These are phyloP conservation scores for Podosphaera aphanis DNA, from an alignment of 2,329 filamentous ascomycete species.

Conservation along the genomic window DNA sequence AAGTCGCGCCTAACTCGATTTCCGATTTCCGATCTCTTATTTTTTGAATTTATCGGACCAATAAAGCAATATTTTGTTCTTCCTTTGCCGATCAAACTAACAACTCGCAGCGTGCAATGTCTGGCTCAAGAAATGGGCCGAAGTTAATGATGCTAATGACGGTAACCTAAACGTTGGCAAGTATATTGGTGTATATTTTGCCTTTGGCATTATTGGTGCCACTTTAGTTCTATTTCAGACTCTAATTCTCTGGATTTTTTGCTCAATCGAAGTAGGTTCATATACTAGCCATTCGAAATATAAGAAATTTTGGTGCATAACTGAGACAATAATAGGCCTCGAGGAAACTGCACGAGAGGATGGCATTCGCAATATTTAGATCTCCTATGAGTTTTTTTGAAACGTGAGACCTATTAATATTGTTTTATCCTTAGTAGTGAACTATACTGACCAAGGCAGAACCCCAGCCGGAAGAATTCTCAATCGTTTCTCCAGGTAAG, in stretches of 20 bases:
- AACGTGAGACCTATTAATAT: slow-evolving; percentile 24
- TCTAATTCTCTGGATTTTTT: slow-evolving; percentile 95
- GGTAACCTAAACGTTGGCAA: slow-evolving; percentile 58
- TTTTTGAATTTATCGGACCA: too few relatives aligned
- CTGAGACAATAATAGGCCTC: slow-evolving; percentile 38
- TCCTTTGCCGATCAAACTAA: slow-evolving; percentile 6
- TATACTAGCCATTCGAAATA: not conserved
- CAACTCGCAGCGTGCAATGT: slow-evolving; percentile 41
- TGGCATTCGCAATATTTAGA: slow-evolving; percentile 92
- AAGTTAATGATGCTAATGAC: slow-evolving; percentile 44
- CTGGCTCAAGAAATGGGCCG: slow-evolving; percentile 88
- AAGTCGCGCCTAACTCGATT: too few relatives aligned
- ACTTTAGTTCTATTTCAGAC: slow-evolving; percentile 75
- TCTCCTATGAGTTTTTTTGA: slow-evolving; percentile 99
- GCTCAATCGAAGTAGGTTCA: slow-evolving; percentile 65
- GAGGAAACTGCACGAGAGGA: slow-evolving; percentile 83
- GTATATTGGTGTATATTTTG: slow-evolving; percentile 89
- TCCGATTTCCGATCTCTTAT: too few relatives aligned
- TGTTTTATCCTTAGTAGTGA: not conserved
- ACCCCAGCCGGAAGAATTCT: slow-evolving; percentile 90
- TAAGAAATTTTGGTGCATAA: not conserved
- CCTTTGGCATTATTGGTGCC: slow-evolving; percentile 71
- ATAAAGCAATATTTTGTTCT: too few relatives aligned
- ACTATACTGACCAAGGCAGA: slow-evolving; percentile 5
- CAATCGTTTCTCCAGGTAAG: slow-evolving; percentile 79